Evolutionary conservation across 2,329 filamentous ascomycete genomes (phyloP).

Genomic region (Teratosphaeria epicoccoides): DNA sequence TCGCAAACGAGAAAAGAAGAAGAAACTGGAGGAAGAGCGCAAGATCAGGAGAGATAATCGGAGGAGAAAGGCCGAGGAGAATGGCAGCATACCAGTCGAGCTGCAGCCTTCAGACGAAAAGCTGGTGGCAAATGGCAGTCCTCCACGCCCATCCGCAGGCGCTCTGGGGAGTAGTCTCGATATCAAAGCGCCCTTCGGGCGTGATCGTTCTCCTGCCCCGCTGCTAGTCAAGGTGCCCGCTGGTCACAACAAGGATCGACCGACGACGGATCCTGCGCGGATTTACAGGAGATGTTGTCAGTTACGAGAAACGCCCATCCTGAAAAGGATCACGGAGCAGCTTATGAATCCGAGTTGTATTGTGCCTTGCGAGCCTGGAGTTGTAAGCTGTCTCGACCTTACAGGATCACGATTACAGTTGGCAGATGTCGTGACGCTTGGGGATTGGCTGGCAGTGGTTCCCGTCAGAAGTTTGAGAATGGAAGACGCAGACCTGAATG

Average conservation of each 20-base stretch:
- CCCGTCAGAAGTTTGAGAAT: conserved; percentile 77
- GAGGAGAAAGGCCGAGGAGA: conserved; percentile 72
- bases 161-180: background rate
- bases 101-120: conserved; percentile 57
- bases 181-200: background rate
- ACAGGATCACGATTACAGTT: conserved; percentile 75
- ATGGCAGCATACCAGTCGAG: conserved; percentile 77
- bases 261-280: conserved; percentile 80
- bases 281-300: conserved; percentile 95
- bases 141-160: background rate
- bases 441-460: conserved; percentile 88
- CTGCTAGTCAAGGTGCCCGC: conserved; percentile 11
- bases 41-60: conserved; percentile 89
- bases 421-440: conserved; percentile 73
- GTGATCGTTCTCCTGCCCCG: background rate
- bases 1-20: conserved; percentile 92
- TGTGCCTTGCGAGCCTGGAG: conserved; percentile 54
- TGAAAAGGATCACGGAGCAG: conserved; percentile 86
- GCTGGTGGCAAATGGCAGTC: conserved; percentile 24
- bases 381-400: conserved; percentile 72
- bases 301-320: conserved; percentile 78
- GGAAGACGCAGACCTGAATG: conserved; percentile 76
- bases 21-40: conserved; percentile 82
- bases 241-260: conserved; percentile 41
- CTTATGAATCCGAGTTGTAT: conserved; percentile 61